Percentiles rank a stretch among this genome's conserved stretches.
Conservation (phyloP, 345 rosid species). For the Euphorbia peplus region DNA sequence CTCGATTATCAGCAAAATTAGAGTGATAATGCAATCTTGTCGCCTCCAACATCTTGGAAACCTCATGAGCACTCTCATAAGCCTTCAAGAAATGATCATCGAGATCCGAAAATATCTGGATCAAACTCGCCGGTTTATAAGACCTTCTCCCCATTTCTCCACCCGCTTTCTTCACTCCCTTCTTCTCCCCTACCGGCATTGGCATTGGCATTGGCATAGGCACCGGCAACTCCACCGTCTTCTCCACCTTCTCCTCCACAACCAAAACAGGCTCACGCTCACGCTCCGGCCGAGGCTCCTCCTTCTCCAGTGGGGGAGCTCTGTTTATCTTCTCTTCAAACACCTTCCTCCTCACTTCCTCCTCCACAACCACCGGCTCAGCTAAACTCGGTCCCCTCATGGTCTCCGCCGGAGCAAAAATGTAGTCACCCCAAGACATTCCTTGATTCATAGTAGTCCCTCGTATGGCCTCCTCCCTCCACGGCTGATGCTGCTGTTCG, state of each 20-base stretch:
- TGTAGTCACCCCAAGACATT: slow-evolving; percentile 28
- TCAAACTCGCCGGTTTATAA: slow-evolving; percentile 33
- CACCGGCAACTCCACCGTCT: slow-evolving; percentile 24
- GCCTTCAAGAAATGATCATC: slow-evolving; percentile 92
- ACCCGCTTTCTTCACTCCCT: slow-evolving; percentile 38
- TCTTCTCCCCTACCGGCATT: slow-evolving; percentile 32
- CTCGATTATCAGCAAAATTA: slow-evolving; percentile 94
- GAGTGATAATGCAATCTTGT: slow-evolving; percentile 94
- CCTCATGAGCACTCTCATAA: slow-evolving; percentile 85
- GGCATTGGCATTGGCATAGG: slow-evolving; percentile 26
- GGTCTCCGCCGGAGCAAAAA: slow-evolving; percentile 44
- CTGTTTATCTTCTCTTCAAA: slow-evolving; percentile 38
- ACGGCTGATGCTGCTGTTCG: slow-evolving; percentile 24
- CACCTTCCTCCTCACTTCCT: slow-evolving; percentile 27
- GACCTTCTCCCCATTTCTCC: slow-evolving; percentile 21
- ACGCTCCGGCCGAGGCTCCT: slow-evolving; percentile 2
- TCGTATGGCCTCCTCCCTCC: slow-evolving; percentile 14
- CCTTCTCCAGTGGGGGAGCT: slow-evolving; percentile 29
- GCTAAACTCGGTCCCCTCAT: slow-evolving; percentile 60
- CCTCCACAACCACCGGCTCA: slow-evolving; percentile 42
- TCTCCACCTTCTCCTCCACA: slow-evolving; percentile 18
- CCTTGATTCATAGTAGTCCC: slow-evolving; percentile 12
- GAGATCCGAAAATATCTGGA: slow-evolving; percentile 53
- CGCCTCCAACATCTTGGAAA: slow-evolving; percentile 94
- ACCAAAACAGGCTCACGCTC: slow-evolving; percentile 12